Percentiles rank a stretch among this genome's conserved stretches.
These are phyloP conservation scores for Hibiscus mutabilis DNA, from an alignment of 345 rosid species.

Conservation along the genomic window DNA sequence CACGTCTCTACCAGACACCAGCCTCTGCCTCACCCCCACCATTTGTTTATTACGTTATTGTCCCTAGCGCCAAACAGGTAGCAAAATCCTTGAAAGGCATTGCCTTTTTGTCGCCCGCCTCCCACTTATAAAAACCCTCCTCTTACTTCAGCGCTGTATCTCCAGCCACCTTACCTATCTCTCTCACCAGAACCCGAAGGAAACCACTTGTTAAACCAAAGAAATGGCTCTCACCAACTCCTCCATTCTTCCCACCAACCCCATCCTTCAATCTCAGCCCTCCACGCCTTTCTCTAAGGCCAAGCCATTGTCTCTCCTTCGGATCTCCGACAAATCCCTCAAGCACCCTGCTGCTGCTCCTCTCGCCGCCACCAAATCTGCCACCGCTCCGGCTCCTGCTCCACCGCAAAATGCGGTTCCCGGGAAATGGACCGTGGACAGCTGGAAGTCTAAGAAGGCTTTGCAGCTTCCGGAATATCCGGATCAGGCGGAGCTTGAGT, in stretches of 20 bases:
- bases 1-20: constrained; percentile 6
- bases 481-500: constrained; percentile 44
- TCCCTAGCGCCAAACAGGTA: neutral
- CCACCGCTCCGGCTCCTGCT: neutral
- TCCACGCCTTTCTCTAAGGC: constrained; percentile 13
- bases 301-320: constrained; percentile 20
- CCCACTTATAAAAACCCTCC: constrained; percentile 11
- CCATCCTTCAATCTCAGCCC: constrained; percentile 20
- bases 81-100: neutral
- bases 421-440: constrained; percentile 42
- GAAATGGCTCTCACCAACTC: constrained; percentile 35
- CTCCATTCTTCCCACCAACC: constrained; percentile 27
- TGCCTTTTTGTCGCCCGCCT: neutral
- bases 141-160: neutral
- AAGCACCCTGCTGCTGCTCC: constrained; percentile 8
- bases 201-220: neutral
- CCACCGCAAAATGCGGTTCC: constrained; percentile 13
- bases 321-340: constrained; percentile 24
- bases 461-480: constrained; percentile 61
- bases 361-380: neutral
- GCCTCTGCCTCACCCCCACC: neutral
- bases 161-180: constrained; percentile 14
- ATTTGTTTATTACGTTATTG: neutral
- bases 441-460: constrained; percentile 62
- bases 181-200: neutral